Percentiles rank a stretch among this genome's conserved stretches.
Conservation (phyloP, 2,329 filamentous ascomycete species). For the Fusarium sp. region DNA sequence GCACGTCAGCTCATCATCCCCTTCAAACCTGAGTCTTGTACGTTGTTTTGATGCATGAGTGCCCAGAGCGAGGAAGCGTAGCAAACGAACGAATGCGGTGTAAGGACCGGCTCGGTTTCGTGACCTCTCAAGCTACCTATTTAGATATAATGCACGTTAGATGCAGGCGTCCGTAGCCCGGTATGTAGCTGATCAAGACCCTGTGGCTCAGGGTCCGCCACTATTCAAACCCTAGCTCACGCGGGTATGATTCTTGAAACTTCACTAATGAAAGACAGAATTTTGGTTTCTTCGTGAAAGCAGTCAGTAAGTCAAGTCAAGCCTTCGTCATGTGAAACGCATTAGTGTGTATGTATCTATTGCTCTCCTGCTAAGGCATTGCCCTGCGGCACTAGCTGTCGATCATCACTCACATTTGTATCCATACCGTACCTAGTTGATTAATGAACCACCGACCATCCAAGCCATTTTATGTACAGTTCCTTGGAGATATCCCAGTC, state of each 20-base stretch:
- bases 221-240: background rate
- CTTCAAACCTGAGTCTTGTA: background rate
- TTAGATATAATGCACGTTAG: background rate
- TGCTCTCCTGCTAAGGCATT: background rate
- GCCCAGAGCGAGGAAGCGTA: background rate
- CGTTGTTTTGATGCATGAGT: background rate
- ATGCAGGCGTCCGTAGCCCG: background rate
- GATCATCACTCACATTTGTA: conserved; percentile 25
- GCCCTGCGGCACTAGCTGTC: conserved; percentile 22
- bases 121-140: background rate
- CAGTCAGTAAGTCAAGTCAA: background rate
- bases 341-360: background rate
- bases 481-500: conserved; percentile 2
- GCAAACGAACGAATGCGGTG: background rate
- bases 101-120: background rate
- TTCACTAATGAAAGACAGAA: background rate
- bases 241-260: background rate
- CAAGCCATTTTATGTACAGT: background rate
- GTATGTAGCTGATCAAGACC: background rate
- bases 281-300: background rate
- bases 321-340: background rate
- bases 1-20: conserved; percentile 2
- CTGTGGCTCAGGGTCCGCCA: background rate
- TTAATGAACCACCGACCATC: background rate
- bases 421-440: background rate